phyloP scores from a whole-genome alignment of 108 stramenopile species.

The Aureococcus anophagefferens region DNA sequence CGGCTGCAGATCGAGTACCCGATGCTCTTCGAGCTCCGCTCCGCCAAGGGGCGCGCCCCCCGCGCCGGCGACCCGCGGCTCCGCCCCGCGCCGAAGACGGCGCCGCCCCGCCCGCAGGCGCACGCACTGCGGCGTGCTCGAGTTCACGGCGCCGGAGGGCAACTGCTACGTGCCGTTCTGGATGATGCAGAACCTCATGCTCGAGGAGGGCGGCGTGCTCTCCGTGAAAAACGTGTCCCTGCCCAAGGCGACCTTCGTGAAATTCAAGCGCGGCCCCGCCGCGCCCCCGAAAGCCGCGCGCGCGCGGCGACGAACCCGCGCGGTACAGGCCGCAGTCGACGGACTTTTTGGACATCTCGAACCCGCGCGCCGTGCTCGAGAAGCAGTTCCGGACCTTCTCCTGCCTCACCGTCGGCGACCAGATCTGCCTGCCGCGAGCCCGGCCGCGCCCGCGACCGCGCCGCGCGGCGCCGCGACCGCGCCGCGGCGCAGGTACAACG shows the following conservation, averaged over 20 bases:
- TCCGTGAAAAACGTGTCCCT: conserved; percentile 83
- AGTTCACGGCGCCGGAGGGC: conserved; percentile 98
- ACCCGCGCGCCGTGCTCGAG: conserved; percentile 95
- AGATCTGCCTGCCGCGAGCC: conserved; percentile 51
- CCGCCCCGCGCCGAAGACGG: too few species aligned
- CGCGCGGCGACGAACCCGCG: too few species aligned
- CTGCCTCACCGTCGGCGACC: conserved; percentile 94
- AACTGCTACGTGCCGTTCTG: conserved; percentile 95
- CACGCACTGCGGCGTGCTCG: conserved; percentile 93
- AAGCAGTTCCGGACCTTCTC: conserved; percentile 83
- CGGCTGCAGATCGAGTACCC: conserved; percentile 83
- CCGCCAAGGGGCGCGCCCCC: conserved; percentile 3
- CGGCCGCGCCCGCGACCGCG: too few species aligned
- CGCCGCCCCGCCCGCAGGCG: conserved; percentile 35
- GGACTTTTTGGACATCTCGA: conserved; percentile 97
- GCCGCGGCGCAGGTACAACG: conserved; percentile 91
- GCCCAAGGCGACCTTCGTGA: conserved; percentile 91
- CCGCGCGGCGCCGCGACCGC: too few species aligned
- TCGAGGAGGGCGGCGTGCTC: conserved; percentile 78
- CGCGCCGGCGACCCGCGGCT: too few species aligned
- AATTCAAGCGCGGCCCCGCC: too few species aligned
- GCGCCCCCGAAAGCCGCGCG: too few species aligned
- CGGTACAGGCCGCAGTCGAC: conserved; percentile 94
- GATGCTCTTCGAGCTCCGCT: conserved; percentile 73
- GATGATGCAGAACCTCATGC: conserved; percentile 95